Base-by-base conservation (phyloP, 257 asterid genomes). In the Linderniella brevidens region DNA sequence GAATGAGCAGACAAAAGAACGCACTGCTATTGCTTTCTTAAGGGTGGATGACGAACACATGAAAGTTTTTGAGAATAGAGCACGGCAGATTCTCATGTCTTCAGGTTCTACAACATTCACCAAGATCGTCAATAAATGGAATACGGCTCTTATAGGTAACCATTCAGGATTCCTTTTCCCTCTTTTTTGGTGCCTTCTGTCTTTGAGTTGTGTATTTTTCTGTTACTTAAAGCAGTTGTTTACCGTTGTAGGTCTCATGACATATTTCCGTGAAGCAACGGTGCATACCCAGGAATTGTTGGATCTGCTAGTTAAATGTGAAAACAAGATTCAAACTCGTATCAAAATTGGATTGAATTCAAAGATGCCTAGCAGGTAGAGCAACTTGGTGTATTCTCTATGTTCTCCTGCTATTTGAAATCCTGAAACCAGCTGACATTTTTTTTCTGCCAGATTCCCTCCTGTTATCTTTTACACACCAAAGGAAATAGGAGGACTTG, bases 61-160 rank as follows among this genome's bases (percentile, higher is more conserved):
- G 95, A 83, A 88, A 68, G 90, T 83, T 54, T 88, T 88, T 32
- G 95, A 88, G 71, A 88, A 83, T 64, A 83, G 97, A 35, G 92
- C 70, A 0, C 72, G 95, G 61, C 97, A 88, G 76, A 78, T 88
- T 54, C 97, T 88, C 43, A 88, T 88, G 97, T 88, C 97, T 42
- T 88, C 97, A 8, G 97, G 97, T 50, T 88, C 97, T 5, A 88
- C 97, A 19, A 88, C 97, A 20, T 83, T 88, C 70, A 88, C 97
- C 5, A 88, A 88, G 79, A 88, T 88, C 36, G 97, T 83, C 59
- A 88, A 88, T 86, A 88, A 88, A 57, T 88, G 97, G 97, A 88
- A 88, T 68, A 88, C 97, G 35, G 93, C 97, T 60, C 75, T 88
- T 20, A 83, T 83, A 65, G 95, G 97, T 87, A 71, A 58, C 49